Evolutionary conservation across 2,329 filamentous ascomycete species (phyloP).

Genomic region (Akanthomyces muscarius): DNA sequence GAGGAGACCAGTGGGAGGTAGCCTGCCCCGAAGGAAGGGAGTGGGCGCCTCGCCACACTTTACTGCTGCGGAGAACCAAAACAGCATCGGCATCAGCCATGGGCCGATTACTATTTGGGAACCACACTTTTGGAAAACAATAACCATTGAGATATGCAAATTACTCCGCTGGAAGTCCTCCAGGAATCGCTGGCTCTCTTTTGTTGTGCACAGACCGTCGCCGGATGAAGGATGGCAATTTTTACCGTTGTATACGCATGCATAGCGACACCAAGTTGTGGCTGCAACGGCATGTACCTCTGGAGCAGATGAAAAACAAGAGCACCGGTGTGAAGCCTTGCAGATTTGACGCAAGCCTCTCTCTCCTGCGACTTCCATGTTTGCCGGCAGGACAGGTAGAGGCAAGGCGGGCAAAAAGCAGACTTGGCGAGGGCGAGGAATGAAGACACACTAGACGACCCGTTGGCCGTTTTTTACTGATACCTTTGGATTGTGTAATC

Average conservation of each 20-base stretch:
- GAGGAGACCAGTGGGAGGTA: background rate
- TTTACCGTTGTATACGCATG: background rate
- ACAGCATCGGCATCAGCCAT: background rate
- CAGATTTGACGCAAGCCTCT: background rate
- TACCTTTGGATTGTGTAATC: background rate
- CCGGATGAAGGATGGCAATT: background rate
- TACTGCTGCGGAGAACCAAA: background rate
- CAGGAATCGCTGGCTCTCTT: background rate
- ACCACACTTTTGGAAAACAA: background rate
- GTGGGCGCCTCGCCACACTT: background rate
- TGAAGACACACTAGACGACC: background rate
- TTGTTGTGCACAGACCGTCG: background rate
- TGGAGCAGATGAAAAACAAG: background rate
- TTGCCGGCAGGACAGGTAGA: background rate
- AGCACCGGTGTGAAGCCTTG: background rate
- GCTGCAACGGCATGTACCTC: background rate
- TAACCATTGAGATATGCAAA: background rate
- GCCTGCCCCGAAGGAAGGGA: background rate
- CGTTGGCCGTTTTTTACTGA: background rate
- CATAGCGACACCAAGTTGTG: background rate
- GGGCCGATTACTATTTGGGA: background rate
- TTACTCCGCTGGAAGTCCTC: background rate
- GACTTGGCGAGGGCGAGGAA: background rate
- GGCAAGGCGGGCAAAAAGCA: background rate
- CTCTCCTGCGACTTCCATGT: background rate